Base-by-base conservation (phyloP, 2,329 filamentous ascomycete genomes). In the Ilyonectria robusta region DNA sequence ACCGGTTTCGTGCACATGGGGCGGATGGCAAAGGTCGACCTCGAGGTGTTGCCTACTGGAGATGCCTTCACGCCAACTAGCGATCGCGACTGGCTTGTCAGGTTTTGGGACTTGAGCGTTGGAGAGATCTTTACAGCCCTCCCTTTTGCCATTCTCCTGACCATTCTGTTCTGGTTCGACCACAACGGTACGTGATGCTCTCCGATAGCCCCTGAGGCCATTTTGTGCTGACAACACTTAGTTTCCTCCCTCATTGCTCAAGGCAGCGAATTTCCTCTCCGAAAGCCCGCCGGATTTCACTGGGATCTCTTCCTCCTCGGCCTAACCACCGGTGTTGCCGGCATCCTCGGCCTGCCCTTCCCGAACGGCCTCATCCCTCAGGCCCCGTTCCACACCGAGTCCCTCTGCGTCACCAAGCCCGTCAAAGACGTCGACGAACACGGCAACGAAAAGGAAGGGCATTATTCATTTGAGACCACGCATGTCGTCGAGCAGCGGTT, bases 1-100 rank as follows among this genome's bases (percentile, higher is more conserved):
- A 94, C 94, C 0, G 94, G 94, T 0, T 97, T 97, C 75, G 92
- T 96, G 1, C 93, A 96, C 79, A 89, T 97, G 69, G 94, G 94
- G 8, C 91, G 93, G 74, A 95, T 97, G 93, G 83, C 82, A n/a
- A 81, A 86, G 46, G 87, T 97, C 2, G 78, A 89, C 21, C 83
- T 97, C 10, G 88, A 92, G 68, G 90, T 87, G 9, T 84, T 97
- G 31, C 94, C 94, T 0, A 95, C 91, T 0, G 90, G 90, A 69
- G 90, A 88, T 64, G 89, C 94, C 0, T 97, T 97, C 82, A 90
- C 89, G 75, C 94, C 94, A 0, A 97, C 94, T 0, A 85, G 82
- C 0, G 89, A 92, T 65, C 86, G 94, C 46, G 82, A 84, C 50
- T 97, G 94, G 94, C 86, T 97, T 60, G 89, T 97, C 29, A 85